These are phyloP conservation scores for Rhizopogon roseolus DNA, from an alignment of 768 basidiomycete genomes.

Conservation along the genomic window DNA sequence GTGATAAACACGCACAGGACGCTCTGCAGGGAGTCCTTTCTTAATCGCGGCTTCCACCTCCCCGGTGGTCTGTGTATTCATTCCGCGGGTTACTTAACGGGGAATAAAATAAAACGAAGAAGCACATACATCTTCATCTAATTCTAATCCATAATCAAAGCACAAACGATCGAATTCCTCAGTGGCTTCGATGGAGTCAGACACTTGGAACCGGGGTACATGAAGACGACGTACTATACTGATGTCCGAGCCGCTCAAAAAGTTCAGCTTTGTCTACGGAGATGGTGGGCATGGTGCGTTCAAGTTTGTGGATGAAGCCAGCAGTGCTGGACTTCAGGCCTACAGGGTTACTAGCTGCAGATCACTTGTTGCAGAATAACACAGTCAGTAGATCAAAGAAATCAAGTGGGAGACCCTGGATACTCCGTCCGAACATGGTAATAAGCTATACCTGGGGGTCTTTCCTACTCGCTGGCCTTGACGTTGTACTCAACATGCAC, in stretches of 20 bases:
- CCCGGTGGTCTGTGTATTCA: constrained; percentile 68
- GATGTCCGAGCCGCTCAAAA: constrained; percentile 76
- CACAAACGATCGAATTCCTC: constrained; percentile 94
- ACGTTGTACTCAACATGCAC: background rate
- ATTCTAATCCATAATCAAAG: constrained; percentile 96
- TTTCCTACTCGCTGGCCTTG: background rate
- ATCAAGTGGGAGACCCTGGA: constrained; percentile 11
- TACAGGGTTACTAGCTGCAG: background rate
- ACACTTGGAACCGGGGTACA: background rate
- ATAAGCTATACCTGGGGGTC: background rate
- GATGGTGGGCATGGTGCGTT: constrained; percentile 79
- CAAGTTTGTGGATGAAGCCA: background rate
- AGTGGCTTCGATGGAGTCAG: constrained; percentile 52
- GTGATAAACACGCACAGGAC: constrained; percentile 48
- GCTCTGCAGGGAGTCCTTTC: constrained; percentile 80
- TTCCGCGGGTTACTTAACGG: constrained; percentile 1
- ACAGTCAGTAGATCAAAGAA: background rate
- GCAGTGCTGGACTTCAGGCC: background rate
- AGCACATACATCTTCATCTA: constrained; percentile 89
- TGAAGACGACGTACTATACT: constrained; percentile 58
- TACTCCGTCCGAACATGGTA: constrained; percentile 7
- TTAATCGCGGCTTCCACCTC: constrained; percentile 80
- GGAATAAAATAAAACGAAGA: background rate
- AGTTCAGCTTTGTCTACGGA: constrained; percentile 95
- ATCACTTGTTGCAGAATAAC: background rate